Base-by-base conservation (phyloP, 805 yeast genomes). In the Helenozyma rhizophorensis region DNA sequence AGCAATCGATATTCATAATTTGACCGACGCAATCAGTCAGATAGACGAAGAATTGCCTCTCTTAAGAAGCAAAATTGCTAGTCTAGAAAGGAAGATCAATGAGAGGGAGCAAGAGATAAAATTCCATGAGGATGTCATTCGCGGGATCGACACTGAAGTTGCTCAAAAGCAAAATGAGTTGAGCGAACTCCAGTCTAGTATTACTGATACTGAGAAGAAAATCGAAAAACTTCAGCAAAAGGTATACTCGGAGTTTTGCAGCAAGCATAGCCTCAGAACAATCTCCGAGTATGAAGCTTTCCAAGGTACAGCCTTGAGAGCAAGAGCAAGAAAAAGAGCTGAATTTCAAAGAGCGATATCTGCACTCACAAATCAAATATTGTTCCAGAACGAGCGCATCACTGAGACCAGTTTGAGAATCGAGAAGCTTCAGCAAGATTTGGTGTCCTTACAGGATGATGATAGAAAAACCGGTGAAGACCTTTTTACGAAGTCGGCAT, bases 231-330 rank as follows among this genome's bases (percentile, higher is more conserved):
- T 78, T 6, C 80, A 78, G 42, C 43, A 56, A 2, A 51, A 53
- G 3, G 56, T 78, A 4, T 83, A 77, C 50, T 29, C 51, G 8
- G 68, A 55, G 0, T 83, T 88, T 50, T 80, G 89, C 36, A 34
- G 50, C 1, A 64, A 58, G 35, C 58, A 80, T 32, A 76, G 77
- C 0, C 76, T 86, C 45, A 53, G 60, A 6, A 57, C 62, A 21
- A 76, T 87, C 24, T 65, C 70, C 28, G 87, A 81, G 21, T 88
- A 83, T 52, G 96, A 88, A 53, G 64, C 62, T 27, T 64, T 74
- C 9, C 83, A 80, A 34, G 89, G 90, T 5, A 62, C 74, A 4
- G 57, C 72, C 4, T 49, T 74, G 30, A 65, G 83, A 49, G 66
- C 67, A 21, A 74, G 76, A 32, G 66, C 79, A 1, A 76, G 74